Percentiles rank a stretch among this genome's conserved stretches.
These are phyloP conservation scores for Cantharellus anzutake DNA, from an alignment of 768 basidiomycete species.

Conservation along the genomic window DNA sequence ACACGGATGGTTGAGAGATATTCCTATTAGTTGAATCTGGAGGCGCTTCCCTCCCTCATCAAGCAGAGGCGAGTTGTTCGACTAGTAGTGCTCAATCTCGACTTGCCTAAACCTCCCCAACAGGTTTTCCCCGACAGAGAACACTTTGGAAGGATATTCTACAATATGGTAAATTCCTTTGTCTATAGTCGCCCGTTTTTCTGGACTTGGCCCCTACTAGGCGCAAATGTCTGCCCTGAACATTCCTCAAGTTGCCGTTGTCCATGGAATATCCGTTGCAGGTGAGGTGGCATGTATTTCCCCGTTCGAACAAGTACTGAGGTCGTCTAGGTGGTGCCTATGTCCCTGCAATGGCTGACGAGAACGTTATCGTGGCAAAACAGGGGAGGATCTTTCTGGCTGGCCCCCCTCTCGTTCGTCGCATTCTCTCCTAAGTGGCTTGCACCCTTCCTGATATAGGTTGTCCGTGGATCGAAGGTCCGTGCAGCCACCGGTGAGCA, in stretches of 20 bases:
- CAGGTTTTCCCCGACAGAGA: conserved; percentile 85
- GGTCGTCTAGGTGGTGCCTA: conserved; percentile 55
- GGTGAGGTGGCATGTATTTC: conserved; percentile 20
- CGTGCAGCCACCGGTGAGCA: conserved; percentile 89
- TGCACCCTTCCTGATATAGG: background rate
- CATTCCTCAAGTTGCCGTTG: conserved; percentile 81
- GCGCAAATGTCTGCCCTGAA: conserved; percentile 85
- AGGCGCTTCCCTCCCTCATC: conserved; percentile 80
- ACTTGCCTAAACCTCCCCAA: background rate
- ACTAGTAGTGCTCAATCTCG: background rate
- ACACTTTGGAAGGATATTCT: conserved; percentile 92
- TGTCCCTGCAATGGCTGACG: conserved; percentile 93
- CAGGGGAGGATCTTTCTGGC: conserved; percentile 91
- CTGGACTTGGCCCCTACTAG: conserved; percentile 19
- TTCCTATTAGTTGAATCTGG: conserved; percentile 55
- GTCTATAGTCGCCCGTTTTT: background rate
- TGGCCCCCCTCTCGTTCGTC: conserved; percentile 66
- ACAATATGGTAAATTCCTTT: conserved; percentile 65
- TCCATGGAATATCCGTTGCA: conserved; percentile 89
- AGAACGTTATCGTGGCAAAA: conserved; percentile 76
- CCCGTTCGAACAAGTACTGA: conserved; percentile 1
- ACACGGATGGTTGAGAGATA: conserved; percentile 14
- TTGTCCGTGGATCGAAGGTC: background rate
- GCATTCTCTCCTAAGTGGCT: background rate
- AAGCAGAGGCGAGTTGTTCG: conserved; percentile 43